phyloP scores from a whole-genome alignment of 2,329 filamentous ascomycete genomes.

The Colletotrichum destructivum region DNA sequence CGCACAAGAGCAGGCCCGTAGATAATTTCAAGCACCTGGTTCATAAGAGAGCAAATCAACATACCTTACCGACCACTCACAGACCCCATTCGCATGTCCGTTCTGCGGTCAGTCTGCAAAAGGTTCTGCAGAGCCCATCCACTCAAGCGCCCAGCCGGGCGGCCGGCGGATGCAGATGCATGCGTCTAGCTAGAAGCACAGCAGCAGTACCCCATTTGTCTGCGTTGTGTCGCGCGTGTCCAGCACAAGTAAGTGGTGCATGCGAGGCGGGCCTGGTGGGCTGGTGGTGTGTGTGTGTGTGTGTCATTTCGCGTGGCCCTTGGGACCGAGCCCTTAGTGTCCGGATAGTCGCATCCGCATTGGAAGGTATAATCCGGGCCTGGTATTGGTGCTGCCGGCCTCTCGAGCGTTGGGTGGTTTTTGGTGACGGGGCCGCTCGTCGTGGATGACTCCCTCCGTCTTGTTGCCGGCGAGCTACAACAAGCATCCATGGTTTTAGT shows the following conservation, averaged over 20 bases:
- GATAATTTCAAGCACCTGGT: slow-evolving; percentile 33
- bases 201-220: slow-evolving; percentile 14
- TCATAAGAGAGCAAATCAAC: slow-evolving; percentile 25
- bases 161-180: slow-evolving; percentile 36
- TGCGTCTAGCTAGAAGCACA: slow-evolving; percentile 15
- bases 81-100: not conserved
- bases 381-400: slow-evolving; percentile 25
- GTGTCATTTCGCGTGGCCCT: slow-evolving; percentile 41
- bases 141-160: slow-evolving; percentile 33
- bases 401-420: not conserved
- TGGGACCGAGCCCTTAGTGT: slow-evolving; percentile 24
- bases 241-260: slow-evolving; percentile 30
- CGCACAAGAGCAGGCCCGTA: slow-evolving; percentile 33
- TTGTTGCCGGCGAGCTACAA: slow-evolving; percentile 30
- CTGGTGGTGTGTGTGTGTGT: not conserved
- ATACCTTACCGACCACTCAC: slow-evolving; percentile 29
- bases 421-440: slow-evolving; percentile 4
- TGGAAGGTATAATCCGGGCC: slow-evolving; percentile 38
- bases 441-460: slow-evolving; percentile 12
- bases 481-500: slow-evolving; percentile 31
- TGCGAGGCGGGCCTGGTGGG: slow-evolving; percentile 3
- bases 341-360: slow-evolving; percentile 24
- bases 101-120: slow-evolving; percentile 19
- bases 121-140: slow-evolving; percentile 9
- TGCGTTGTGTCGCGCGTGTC: slow-evolving; percentile 15